phyloP scores from a whole-genome alignment of 169 alveolate genomes.

The Plasmodium malariae region DNA sequence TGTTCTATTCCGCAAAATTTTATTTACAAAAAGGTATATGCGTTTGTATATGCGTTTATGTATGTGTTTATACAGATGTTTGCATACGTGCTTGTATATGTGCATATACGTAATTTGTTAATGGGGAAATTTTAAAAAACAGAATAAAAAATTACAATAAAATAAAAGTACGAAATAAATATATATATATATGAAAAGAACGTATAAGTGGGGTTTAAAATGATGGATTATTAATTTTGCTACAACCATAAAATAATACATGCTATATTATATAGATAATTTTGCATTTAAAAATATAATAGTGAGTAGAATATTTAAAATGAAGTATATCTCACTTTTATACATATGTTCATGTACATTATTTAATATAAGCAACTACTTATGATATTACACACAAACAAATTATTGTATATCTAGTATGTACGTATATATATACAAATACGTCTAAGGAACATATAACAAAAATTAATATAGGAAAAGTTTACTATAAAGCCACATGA shows the following conservation, averaged over 20 bases:
- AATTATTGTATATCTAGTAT: neutral
- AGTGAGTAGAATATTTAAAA: neutral
- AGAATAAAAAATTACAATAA: neutral
- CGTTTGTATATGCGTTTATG: neutral
- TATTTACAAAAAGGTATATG: no score
- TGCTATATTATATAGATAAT: neutral
- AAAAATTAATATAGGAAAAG: slow-evolving; percentile 33
- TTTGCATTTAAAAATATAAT: neutral
- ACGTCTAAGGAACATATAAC: neutral
- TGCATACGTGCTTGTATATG: neutral
- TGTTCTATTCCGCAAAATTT: neutral
- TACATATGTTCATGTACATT: neutral
- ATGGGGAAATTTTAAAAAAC: neutral
- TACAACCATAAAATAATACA: slow-evolving; percentile 8
- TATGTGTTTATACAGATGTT: neutral
- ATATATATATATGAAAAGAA: neutral
- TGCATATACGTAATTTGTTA: neutral
- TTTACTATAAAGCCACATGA: slow-evolving; percentile 48
- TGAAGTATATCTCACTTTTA: neutral
- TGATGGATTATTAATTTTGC: neutral
- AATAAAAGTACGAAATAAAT: neutral
- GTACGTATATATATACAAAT: neutral
- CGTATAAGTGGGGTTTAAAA: neutral
- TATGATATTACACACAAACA: slow-evolving; percentile 1
- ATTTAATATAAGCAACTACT: neutral